phyloP scores from a whole-genome alignment of 2,329 filamentous ascomycete genomes.

The Teratosphaeria pseudoeucalypti region DNA sequence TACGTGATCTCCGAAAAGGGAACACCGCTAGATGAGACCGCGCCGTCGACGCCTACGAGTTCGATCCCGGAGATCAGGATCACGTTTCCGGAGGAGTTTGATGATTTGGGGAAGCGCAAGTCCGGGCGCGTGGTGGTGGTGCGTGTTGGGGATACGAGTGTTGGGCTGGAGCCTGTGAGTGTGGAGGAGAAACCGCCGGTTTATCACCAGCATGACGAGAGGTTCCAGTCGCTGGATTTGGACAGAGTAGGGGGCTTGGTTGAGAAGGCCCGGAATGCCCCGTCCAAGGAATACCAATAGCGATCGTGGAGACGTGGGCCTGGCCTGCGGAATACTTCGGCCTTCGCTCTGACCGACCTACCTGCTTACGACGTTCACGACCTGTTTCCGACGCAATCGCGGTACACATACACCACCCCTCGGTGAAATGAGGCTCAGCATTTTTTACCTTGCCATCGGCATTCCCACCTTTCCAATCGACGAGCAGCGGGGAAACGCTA shows the following conservation, averaged over 20 bases:
- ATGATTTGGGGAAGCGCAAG: conserved; percentile 67
- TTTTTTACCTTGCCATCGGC: not conserved
- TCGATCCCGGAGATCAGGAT: conserved; percentile 93
- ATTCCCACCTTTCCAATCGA: not conserved
- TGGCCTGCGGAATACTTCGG: not conserved
- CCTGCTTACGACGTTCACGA: not conserved
- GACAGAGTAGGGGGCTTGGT: conserved; percentile 88
- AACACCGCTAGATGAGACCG: conserved; percentile 58
- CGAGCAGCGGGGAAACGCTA: too few relatives aligned
- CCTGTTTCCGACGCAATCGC: not conserved
- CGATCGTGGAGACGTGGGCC: not conserved
- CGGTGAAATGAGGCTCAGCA: not conserved
- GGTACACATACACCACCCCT: not conserved
- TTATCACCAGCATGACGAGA: conserved; percentile 55
- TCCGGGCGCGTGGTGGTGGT: conserved; percentile 87
- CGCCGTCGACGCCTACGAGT: conserved; percentile 64
- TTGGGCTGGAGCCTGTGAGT: conserved; percentile 76
- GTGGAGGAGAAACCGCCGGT: conserved; percentile 62
- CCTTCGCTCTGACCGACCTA: not conserved
- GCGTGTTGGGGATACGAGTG: conserved; percentile 74
- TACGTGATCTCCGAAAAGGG: conserved; percentile 72
- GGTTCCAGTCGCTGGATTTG: conserved; percentile 91
- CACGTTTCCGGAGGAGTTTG: conserved; percentile 93
- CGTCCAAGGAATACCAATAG: not conserved
- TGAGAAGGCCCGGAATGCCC: conserved; percentile 51